Evolutionary conservation across 2,329 filamentous ascomycete genomes (phyloP).

Genomic region (Calonectria crousiana): DNA sequence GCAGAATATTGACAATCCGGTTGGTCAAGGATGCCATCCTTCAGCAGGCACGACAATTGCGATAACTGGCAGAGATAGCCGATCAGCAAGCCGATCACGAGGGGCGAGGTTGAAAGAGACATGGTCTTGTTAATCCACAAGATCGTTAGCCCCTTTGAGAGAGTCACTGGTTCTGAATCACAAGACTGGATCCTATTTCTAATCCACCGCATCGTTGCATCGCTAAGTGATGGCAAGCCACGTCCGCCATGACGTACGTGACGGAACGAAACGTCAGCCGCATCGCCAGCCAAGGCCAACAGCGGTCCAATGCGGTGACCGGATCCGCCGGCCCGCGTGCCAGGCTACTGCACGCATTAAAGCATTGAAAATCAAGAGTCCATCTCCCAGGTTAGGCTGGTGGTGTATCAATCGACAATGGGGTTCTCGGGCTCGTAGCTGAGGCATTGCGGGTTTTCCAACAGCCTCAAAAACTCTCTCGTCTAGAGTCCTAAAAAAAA

Average conservation of each 20-base stretch:
- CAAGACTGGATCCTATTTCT: neutral
- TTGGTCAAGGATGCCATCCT: neutral
- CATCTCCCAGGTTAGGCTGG: neutral
- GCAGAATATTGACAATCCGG: neutral
- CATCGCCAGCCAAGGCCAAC: neutral
- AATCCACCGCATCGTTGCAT: neutral
- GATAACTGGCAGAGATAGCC: neutral
- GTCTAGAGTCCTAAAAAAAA: neutral
- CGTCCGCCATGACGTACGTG: conserved; percentile 4
- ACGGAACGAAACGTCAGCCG: neutral
- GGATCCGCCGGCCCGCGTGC: neutral
- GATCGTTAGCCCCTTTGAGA: neutral
- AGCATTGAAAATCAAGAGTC: conserved; percentile 1
- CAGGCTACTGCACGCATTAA: conserved; percentile 7
- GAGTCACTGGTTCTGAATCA: neutral
- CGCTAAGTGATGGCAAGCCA: neutral
- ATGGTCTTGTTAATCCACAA: neutral
- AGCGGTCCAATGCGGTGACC: neutral
- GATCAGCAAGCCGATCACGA: neutral
- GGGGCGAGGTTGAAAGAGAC: neutral
- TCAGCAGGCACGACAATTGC: neutral
- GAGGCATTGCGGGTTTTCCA: neutral
- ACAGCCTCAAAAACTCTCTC: neutral
- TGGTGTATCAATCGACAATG: neutral
- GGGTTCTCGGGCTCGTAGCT: neutral